Conservation (phyloP, 2,329 filamentous ascomycete species). For the Dendrostoma leiphaemia region DNA sequence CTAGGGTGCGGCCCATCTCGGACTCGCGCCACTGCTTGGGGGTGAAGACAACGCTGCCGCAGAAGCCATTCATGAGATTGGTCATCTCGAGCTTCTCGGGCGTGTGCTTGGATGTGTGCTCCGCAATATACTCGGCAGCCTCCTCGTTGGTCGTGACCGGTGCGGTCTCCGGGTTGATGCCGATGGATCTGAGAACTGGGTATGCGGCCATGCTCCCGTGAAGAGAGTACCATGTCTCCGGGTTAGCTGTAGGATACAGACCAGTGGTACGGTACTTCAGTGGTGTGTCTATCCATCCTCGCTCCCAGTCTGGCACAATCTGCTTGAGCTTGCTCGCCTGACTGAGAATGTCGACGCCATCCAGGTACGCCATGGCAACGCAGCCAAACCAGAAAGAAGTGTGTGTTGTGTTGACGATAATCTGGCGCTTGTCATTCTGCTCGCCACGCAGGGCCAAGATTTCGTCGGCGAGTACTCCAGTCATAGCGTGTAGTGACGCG, state of each 20-base stretch:
- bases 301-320: slow-evolving; percentile 36
- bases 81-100: slow-evolving; percentile 41
- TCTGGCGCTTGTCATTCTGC: slow-evolving; percentile 20
- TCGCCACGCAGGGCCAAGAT: slow-evolving; percentile 31
- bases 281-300: slow-evolving; percentile 32
- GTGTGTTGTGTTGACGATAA: slow-evolving; percentile 47
- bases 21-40: slow-evolving; percentile 42
- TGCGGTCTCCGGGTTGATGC: slow-evolving; percentile 34
- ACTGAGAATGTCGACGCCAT: slow-evolving; percentile 32
- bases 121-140: slow-evolving; percentile 31
- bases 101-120: slow-evolving; percentile 30
- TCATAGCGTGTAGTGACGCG: slow-evolving; percentile 33
- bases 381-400: slow-evolving; percentile 43
- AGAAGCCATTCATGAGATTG: slow-evolving; percentile 39
- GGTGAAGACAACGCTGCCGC: slow-evolving; percentile 42
- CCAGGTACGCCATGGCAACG: slow-evolving; percentile 34
- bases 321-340: slow-evolving; percentile 29
- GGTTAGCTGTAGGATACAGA: slow-evolving; percentile 46
- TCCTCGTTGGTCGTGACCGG: slow-evolving; percentile 24
- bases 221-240: slow-evolving; percentile 46
- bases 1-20: slow-evolving; percentile 40
- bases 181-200: slow-evolving; percentile 42
- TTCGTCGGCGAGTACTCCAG: slow-evolving; percentile 33
- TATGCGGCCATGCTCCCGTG: slow-evolving; percentile 47
- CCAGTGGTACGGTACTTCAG: slow-evolving; percentile 40